Percentiles rank a stretch among this genome's conserved stretches.
Conservation (phyloP, 148 eudicot species). For the Chenopodium quinoa region DNA sequence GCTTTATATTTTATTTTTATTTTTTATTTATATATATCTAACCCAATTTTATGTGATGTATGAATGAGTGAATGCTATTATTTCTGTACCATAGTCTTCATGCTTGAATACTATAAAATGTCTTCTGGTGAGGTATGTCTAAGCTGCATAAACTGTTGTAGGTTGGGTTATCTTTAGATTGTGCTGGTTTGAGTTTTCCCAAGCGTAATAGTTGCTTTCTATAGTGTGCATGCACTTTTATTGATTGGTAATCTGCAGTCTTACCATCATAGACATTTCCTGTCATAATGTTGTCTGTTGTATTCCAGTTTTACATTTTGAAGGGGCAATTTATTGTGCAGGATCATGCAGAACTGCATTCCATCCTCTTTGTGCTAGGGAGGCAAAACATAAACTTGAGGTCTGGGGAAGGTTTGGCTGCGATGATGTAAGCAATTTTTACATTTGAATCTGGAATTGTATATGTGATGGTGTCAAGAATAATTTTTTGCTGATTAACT, state of each 20-base stretch:
- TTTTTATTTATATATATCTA: not conserved
- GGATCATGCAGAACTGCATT: conserved; percentile 94
- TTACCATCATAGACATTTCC: not conserved
- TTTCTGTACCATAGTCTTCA: not conserved
- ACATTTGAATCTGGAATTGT: conserved; percentile 2
- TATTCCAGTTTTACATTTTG: not conserved
- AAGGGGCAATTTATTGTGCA: conserved; percentile 31
- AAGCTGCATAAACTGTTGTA: not conserved
- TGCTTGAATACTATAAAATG: not conserved
- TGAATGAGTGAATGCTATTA: not conserved
- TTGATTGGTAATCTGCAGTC: not conserved
- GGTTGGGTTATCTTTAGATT: not conserved
- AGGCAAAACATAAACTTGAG: conserved; percentile 87
- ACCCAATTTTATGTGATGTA: not conserved
- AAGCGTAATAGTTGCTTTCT: not conserved
- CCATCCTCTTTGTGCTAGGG: conserved; percentile 97
- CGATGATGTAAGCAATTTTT: conserved; percentile 73
- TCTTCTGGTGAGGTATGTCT: not conserved
- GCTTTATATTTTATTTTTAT: not conserved
- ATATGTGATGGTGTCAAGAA: not conserved
- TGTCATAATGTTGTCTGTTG: not conserved
- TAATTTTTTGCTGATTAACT: not conserved
- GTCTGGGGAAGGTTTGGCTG: conserved; percentile 91
- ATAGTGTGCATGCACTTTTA: not conserved
- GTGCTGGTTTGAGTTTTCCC: not conserved